Evolutionary conservation across 2,329 filamentous ascomycete genomes (phyloP).

Genomic region (Fusarium paranaense): DNA sequence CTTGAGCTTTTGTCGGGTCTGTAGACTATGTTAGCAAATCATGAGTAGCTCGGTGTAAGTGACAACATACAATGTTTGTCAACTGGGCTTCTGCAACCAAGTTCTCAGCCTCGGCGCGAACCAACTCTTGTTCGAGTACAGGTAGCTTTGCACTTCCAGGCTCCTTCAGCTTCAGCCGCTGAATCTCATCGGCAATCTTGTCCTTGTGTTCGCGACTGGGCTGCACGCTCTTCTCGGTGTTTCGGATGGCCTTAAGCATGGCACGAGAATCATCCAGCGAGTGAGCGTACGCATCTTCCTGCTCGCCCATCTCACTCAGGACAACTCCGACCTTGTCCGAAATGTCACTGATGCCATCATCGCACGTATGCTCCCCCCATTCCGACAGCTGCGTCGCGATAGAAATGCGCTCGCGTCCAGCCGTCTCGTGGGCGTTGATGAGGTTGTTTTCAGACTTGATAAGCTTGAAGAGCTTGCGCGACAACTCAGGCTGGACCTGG

Average conservation of each 20-base stretch:
- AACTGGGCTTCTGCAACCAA: slow-evolving; percentile 96
- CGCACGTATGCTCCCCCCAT: slow-evolving; percentile 93
- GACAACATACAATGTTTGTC: slow-evolving; percentile 82
- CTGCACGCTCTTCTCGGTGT: slow-evolving; percentile 95
- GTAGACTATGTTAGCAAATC: slow-evolving; percentile 18
- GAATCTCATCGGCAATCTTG: slow-evolving; percentile 93
- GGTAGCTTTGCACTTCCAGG: slow-evolving; percentile 84
- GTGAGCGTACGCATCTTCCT: slow-evolving; percentile 90
- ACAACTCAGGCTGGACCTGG: slow-evolving; percentile 86
- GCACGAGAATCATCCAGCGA: slow-evolving; percentile 86
- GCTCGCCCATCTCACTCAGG: slow-evolving; percentile 91
- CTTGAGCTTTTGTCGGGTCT: slow-evolving; percentile 97
- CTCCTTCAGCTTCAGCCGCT: slow-evolving; percentile 91
- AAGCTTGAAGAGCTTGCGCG: slow-evolving; percentile 87
- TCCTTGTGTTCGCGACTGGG: slow-evolving; percentile 87
- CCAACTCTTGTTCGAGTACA: slow-evolving; percentile 93
- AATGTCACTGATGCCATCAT: slow-evolving; percentile 88
- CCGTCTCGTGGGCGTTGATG: slow-evolving; percentile 85
- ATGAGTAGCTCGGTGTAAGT: background rate
- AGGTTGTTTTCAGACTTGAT: slow-evolving; percentile 96
- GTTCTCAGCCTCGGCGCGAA: slow-evolving; percentile 94
- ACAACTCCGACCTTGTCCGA: slow-evolving; percentile 96
- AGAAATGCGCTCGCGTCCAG: slow-evolving; percentile 83
- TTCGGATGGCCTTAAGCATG: slow-evolving; percentile 90
- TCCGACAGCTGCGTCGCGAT: slow-evolving; percentile 94